These are phyloP conservation scores for Byssothecium circinans DNA, from an alignment of 2,329 filamentous ascomycete genomes.

Conservation along the genomic window DNA sequence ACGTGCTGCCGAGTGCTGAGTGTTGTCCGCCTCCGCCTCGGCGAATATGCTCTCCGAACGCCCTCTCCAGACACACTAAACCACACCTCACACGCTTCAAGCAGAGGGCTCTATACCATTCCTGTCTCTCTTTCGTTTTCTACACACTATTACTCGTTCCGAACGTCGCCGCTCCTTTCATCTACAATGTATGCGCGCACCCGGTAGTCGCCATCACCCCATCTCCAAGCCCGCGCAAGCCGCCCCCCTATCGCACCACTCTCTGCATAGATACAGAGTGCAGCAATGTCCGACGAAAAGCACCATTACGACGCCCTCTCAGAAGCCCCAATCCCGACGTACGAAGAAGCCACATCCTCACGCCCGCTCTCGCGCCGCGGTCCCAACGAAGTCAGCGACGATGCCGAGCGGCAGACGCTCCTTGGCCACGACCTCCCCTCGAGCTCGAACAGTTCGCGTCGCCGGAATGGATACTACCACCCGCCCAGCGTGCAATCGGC, in stretches of 20 bases:
- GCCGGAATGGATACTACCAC: slow-evolving; percentile 60
- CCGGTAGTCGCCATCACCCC: slow-evolving; percentile 17
- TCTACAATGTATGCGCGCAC: slow-evolving; percentile 32
- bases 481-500: slow-evolving; percentile 82
- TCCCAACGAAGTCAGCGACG: slow-evolving; percentile 64
- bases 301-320: slow-evolving; percentile 48
- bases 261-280: slow-evolving; percentile 1
- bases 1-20: slow-evolving; percentile 1
- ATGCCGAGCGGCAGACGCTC: slow-evolving; percentile 77
- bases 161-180: slow-evolving; percentile 18
- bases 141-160: not conserved
- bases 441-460: slow-evolving; percentile 20
- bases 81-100: slow-evolving; percentile 3
- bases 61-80: slow-evolving; percentile 9
- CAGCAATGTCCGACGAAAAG: slow-evolving; percentile 45
- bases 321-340: slow-evolving; percentile 74
- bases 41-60: slow-evolving; percentile 9
- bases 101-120: not conserved
- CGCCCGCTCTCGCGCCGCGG: slow-evolving; percentile 55
- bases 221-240: slow-evolving; percentile 7
- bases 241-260: slow-evolving; percentile 8
- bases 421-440: slow-evolving; percentile 56
- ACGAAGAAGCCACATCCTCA: slow-evolving; percentile 76
- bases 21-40: slow-evolving; percentile 2
- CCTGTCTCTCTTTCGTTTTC: not conserved